phyloP scores from a whole-genome alignment of 2,329 filamentous ascomycete genomes.

The Colletotrichum liriopes region DNA sequence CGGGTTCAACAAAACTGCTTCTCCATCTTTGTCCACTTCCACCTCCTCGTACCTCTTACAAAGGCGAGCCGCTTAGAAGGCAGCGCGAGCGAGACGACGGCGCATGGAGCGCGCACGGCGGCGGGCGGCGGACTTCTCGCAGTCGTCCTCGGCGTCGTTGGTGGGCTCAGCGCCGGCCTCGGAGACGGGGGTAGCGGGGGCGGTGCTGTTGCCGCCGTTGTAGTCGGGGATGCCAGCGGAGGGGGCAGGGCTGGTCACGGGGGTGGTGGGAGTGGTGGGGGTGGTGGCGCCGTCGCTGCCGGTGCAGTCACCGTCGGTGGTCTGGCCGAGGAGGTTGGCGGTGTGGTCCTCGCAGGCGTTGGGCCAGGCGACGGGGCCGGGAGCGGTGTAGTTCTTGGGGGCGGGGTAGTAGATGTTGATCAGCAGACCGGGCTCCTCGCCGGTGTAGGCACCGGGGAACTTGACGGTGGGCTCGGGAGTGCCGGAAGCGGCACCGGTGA shows the following conservation, averaged over 20 bases:
- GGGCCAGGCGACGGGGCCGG: constrained; percentile 54
- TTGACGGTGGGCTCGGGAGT: constrained; percentile 49
- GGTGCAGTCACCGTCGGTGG: constrained; percentile 56
- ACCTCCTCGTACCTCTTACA: neutral
- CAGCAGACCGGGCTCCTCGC: constrained; percentile 52
- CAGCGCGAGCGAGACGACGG: constrained; percentile 23
- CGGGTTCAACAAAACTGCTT: neutral
- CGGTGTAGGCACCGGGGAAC: constrained; percentile 54
- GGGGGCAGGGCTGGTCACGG: constrained; percentile 25
- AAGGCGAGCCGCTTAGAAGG: constrained; percentile 11
- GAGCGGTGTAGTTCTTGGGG: constrained; percentile 51
- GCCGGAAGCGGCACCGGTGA: constrained; percentile 52
- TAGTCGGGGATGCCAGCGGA: constrained; percentile 41
- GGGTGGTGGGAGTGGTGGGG: constrained; percentile 24
- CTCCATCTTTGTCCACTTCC: constrained; percentile 1
- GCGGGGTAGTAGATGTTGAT: constrained; percentile 56
- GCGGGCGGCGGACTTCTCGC: constrained; percentile 35
- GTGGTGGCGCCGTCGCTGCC: constrained; percentile 41
- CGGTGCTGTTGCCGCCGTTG: constrained; percentile 38
- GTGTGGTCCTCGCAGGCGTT: constrained; percentile 55
- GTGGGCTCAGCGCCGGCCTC: neutral
- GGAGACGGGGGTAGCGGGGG: constrained; percentile 4
- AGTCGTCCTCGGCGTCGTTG: constrained; percentile 12
- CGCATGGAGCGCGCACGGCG: constrained; percentile 38
- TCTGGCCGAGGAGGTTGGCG: constrained; percentile 53